A percentile compares a stretch with the other conserved stretches of the same genome.
phyloP scores from a whole-genome alignment of 441 rosid species.

The Hypseocharis bilobata region DNA sequence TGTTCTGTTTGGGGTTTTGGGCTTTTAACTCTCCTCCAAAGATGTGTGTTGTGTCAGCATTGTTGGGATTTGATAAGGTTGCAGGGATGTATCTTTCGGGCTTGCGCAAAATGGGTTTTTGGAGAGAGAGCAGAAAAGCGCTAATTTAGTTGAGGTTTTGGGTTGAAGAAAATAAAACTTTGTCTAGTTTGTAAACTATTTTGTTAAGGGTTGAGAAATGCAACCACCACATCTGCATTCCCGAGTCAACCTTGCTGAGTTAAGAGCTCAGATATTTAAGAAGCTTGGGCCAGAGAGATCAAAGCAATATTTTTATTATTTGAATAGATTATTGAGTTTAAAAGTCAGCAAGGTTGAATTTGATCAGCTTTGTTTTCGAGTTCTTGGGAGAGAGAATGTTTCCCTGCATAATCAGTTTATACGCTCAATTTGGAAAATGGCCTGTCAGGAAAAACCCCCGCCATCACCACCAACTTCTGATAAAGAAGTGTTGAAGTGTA shows the following conservation, averaged over 20 bases:
- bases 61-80: constrained; percentile 21
- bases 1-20: neutral
- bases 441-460: constrained; percentile 52
- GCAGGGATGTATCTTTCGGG: constrained; percentile 4
- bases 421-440: constrained; percentile 64
- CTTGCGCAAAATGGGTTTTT: constrained; percentile 17
- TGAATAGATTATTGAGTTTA: constrained; percentile 68
- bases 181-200: constrained; percentile 2
- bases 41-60: constrained; percentile 4
- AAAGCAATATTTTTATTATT: constrained; percentile 55
- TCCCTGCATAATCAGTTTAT: constrained; percentile 72
- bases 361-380: constrained; percentile 53
- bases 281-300: constrained; percentile 72
- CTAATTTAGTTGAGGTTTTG: constrained; percentile 19
- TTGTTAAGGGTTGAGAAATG: constrained; percentile 43
- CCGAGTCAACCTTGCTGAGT: constrained; percentile 66
- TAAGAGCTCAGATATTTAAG: constrained; percentile 59
- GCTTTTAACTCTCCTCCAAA: neutral
- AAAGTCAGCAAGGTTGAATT: constrained; percentile 72
- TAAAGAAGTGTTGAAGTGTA: constrained; percentile 1
- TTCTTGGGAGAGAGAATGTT: constrained; percentile 81
- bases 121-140: constrained; percentile 17
- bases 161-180: constrained; percentile 16
- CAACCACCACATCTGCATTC: constrained; percentile 55
- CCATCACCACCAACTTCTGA: constrained; percentile 37